Percentiles rank a stretch among this genome's conserved stretches.
Evolutionary conservation across 2,329 filamentous ascomycete genomes (phyloP).

Genomic region (Geosmithia flava): DNA sequence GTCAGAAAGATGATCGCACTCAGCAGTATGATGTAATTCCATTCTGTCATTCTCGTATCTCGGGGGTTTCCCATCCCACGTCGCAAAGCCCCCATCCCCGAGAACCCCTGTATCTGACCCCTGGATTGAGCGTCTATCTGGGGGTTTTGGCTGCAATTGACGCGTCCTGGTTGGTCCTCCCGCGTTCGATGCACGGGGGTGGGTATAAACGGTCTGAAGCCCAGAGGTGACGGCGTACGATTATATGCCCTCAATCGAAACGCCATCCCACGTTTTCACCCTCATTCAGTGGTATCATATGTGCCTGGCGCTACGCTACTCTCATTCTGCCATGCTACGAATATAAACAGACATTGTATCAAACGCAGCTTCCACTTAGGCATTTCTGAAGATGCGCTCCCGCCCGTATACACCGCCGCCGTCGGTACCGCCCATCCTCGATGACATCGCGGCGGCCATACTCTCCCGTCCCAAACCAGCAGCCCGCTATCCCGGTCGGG

Average conservation of each 20-base stretch:
- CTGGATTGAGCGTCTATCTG: background rate
- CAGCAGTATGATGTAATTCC: background rate
- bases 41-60: background rate
- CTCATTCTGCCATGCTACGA: too few relatives aligned
- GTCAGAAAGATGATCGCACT: too few relatives aligned
- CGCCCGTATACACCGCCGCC: constrained; percentile 14
- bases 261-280: background rate
- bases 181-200: background rate
- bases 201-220: background rate
- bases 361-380: too few relatives aligned
- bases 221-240: too few relatives aligned
- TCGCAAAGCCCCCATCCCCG: background rate
- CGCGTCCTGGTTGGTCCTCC: background rate
- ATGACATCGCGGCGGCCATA: constrained; percentile 2
- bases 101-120: background rate
- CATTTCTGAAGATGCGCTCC: constrained; percentile 9
- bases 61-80: background rate
- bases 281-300: too few relatives aligned
- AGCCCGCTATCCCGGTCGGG: constrained; percentile 3
- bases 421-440: constrained; percentile 12
- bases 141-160: background rate
- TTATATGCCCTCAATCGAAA: too few relatives aligned
- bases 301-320: too few relatives aligned
- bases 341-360: too few relatives aligned
- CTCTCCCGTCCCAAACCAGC: constrained; percentile 1